phyloP scores from a whole-genome alignment of 257 asterid species.

The Galeopsis tetrahit region DNA sequence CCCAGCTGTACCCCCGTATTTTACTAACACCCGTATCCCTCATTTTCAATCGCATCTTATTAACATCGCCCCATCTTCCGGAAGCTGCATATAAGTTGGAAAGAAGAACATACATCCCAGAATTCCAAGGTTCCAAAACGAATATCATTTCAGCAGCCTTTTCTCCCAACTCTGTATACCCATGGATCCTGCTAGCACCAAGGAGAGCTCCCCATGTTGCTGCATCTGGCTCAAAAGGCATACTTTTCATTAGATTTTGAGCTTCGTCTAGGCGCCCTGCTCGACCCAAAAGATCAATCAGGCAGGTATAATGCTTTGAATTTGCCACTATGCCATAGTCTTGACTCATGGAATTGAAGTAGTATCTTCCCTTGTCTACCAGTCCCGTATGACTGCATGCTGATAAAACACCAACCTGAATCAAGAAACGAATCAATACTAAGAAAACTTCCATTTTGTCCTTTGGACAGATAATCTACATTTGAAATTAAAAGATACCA shows the following conservation, averaged over 20 bases:
- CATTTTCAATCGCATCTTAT: slow-evolving; percentile 77
- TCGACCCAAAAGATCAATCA: slow-evolving; percentile 93
- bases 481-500: slow-evolving; percentile 53
- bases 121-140: slow-evolving; percentile 82
- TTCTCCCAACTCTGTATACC: slow-evolving; percentile 81
- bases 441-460: background rate
- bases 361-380: slow-evolving; percentile 69
- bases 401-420: slow-evolving; percentile 79
- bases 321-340: slow-evolving; percentile 74
- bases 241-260: slow-evolving; percentile 60
- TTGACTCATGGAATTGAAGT: slow-evolving; percentile 70
- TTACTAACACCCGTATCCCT: slow-evolving; percentile 74
- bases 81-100: slow-evolving; percentile 90
- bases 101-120: slow-evolving; percentile 92
- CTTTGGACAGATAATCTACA: background rate
- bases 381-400: slow-evolving; percentile 93
- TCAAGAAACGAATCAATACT: background rate
- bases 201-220: slow-evolving; percentile 99
- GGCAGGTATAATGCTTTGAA: slow-evolving; percentile 86
- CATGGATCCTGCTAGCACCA: slow-evolving; percentile 96
- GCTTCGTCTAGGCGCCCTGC: slow-evolving; percentile 91
- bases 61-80: slow-evolving; percentile 84
- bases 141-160: slow-evolving; percentile 91
- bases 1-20: slow-evolving; percentile 90
- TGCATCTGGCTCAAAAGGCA: slow-evolving; percentile 94